Conservation (phyloP, 1,284 basidiomycete species). For the Entoloma clypeatum region DNA sequence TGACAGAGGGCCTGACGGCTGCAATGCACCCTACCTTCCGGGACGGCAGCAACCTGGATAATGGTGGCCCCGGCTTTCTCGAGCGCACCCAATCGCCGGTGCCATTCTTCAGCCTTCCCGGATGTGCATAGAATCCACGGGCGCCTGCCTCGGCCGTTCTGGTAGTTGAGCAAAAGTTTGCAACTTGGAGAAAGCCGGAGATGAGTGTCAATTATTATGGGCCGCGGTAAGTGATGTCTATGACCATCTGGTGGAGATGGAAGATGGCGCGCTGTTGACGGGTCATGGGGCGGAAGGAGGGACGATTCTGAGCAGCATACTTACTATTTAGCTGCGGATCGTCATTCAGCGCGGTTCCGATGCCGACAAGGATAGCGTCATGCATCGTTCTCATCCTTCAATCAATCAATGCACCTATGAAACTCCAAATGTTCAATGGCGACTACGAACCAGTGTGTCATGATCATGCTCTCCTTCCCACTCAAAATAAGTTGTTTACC, state of each 20-base stretch:
- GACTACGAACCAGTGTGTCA: conserved; percentile 91
- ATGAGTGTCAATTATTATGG: conserved; percentile 79
- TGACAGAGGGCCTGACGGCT: not conserved
- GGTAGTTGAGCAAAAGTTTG: conserved; percentile 73
- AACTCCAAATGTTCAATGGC: too few relatives aligned
- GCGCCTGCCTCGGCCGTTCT: conserved; percentile 54
- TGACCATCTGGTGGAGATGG: conserved; percentile 36
- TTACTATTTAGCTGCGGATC: conserved; percentile 90
- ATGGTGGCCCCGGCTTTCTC: conserved; percentile 54
- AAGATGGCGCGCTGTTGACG: conserved; percentile 49
- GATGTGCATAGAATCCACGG: conserved; percentile 72
- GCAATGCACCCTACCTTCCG: conserved; percentile 18
- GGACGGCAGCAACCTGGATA: conserved; percentile 35
- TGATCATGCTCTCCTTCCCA: conserved; percentile 83
- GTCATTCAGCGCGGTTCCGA: conserved; percentile 89
- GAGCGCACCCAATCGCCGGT: conserved; percentile 40
- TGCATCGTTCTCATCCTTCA: conserved; percentile 83
- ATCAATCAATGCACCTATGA: conserved; percentile 2
- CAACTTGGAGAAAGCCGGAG: conserved; percentile 66
- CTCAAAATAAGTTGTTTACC: conserved; percentile 81
- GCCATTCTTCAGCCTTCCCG: conserved; percentile 32
- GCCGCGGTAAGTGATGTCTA: conserved; percentile 64
- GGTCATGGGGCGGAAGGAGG: conserved; percentile 5
- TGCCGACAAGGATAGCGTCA: conserved; percentile 89
- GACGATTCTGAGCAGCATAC: conserved; percentile 22